These are phyloP conservation scores for Trichoderma harzianum DNA, from an alignment of 2,329 filamentous ascomycete genomes.

Conservation along the genomic window DNA sequence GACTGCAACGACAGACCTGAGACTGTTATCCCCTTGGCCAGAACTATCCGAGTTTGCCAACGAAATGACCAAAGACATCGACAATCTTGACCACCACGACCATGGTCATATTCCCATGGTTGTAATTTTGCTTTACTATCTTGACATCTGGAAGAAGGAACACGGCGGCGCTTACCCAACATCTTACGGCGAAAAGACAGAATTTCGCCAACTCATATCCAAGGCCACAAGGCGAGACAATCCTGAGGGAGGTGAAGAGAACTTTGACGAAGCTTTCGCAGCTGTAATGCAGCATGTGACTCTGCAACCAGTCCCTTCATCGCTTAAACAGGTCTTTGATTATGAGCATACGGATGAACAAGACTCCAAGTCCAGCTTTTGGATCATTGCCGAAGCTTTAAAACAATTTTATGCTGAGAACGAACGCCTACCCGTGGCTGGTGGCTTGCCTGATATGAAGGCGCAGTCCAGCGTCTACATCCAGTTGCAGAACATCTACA, in stretches of 20 bases:
- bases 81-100: constrained; percentile 69
- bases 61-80: constrained; percentile 65
- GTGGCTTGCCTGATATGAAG: constrained; percentile 95
- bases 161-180: constrained; percentile 67
- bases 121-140: constrained; percentile 74
- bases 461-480: constrained; percentile 88
- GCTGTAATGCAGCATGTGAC: constrained; percentile 87
- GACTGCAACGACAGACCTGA: constrained; percentile 78
- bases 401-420: constrained; percentile 72
- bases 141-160: constrained; percentile 72
- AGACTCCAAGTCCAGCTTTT: constrained; percentile 61
- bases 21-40: constrained; percentile 81
- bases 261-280: constrained; percentile 87
- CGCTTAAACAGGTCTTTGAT: constrained; percentile 74
- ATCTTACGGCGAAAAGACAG: constrained; percentile 80
- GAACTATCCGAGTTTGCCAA: constrained; percentile 68
- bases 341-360: constrained; percentile 42
- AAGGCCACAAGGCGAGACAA: constrained; percentile 66
- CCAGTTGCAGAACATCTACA: constrained; percentile 88
- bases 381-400: constrained; percentile 81
- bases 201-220: constrained; percentile 71
- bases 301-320: constrained; percentile 61
- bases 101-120: constrained; percentile 92
- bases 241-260: constrained; percentile 87
- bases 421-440: constrained; percentile 74